A percentile compares a stretch with the other conserved stretches of the same genome.
Conservation (phyloP, 129 eudicot genomes). For the Flaveria linearis region DNA sequence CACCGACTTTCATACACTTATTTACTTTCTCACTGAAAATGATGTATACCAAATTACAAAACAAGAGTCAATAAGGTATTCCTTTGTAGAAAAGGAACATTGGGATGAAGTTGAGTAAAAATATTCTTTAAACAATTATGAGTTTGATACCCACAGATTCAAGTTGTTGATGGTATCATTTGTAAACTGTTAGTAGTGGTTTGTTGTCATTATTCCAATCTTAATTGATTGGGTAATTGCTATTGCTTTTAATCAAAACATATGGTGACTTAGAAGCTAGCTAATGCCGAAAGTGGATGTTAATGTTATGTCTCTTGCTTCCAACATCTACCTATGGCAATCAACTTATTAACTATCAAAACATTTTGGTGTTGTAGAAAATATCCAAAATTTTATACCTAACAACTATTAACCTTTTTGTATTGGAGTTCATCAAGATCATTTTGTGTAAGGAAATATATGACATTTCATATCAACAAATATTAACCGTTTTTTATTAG, state of each 20-base stretch:
- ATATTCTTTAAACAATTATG: neutral
- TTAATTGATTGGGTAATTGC: slow-evolving; percentile 18
- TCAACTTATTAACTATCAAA: neutral
- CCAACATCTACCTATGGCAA: slow-evolving; percentile 18
- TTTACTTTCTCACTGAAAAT: neutral
- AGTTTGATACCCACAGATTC: neutral
- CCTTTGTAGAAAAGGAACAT: slow-evolving; percentile 24
- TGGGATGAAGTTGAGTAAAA: slow-evolving; percentile 10
- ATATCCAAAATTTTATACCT: neutral
- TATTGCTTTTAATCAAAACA: slow-evolving; percentile 44
- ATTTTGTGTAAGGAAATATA: too few species aligned
- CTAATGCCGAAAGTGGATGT: neutral
- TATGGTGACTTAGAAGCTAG: slow-evolving; percentile 40
- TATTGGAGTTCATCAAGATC: too few species aligned
- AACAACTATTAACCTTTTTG: neutral
- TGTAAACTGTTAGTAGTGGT: slow-evolving; percentile 13
- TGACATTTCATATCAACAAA: too few species aligned
- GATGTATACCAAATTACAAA: neutral
- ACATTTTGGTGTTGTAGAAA: neutral
- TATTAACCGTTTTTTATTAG: neutral
- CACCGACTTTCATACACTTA: slow-evolving; percentile 4
- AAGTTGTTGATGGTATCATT: slow-evolving; percentile 34
- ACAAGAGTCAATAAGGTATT: slow-evolving; percentile 11
- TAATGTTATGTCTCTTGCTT: slow-evolving; percentile 6
- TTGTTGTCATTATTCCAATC: slow-evolving; percentile 24